Base-by-base conservation (phyloP, 495 filamentous ascomycete genomes). In the Penicillium desertorum region DNA sequence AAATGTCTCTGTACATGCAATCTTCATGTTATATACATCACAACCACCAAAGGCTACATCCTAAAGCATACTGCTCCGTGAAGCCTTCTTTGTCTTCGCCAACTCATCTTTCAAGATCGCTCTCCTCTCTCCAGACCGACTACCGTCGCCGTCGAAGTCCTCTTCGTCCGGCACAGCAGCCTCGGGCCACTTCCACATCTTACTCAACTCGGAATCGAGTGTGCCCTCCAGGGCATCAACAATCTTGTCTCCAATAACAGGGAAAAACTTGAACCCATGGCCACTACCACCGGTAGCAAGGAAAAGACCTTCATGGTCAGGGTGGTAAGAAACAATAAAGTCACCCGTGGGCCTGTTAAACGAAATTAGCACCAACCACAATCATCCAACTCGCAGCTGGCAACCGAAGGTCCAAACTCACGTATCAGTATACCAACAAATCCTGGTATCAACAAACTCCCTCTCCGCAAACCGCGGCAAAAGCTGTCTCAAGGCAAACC, bases 351-450 rank as follows among this genome's bases (percentile, higher is more conserved):
- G 80, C 4, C 76, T 79, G 34, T 45, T 25, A 8, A 51, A 19
- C 41, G 22, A 32, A 20, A 45, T 67, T 34, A 60, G 52, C 23
- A 43, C 16, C 27, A 19, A n/a, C 36, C 16, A n/a, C 36, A 39
- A 37, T 16, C 14, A 6, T 14, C 11, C 17, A 45, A 20, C 29
- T 34, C 29, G 30, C 47, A 52, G 55, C 27, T 27, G 37, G 10
- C 50, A 9, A 29, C 14, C 1, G 41, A 22, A 22, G 3, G 29
- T 30, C n/a, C 8, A 45, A n/a, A 70, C 75, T 62, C 68, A 78
- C 70, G 90, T 95, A 76, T 96, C 92, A 7, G 81, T 85, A 61
- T 97, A 96, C 90, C 90, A 96, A 69, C 92, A 98, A 42, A 97
- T 73, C 17, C 90, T 77, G n/a, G 86, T 90, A 14, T 75, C 69